phyloP scores from a whole-genome alignment of 306 rosid genomes.

The Canavalia gladiata region DNA sequence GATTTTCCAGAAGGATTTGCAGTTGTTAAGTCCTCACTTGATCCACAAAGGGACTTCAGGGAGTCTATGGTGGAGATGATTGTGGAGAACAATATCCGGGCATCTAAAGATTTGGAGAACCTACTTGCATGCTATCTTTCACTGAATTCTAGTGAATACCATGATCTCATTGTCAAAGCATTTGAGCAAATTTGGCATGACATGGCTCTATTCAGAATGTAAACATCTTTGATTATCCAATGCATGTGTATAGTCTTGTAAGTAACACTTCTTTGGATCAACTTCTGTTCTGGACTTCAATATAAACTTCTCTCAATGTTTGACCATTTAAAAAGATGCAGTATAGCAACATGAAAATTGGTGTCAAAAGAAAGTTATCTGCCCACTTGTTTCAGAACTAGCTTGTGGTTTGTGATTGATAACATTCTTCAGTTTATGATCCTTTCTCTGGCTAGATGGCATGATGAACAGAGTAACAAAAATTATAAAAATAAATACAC shows the following conservation, averaged over 20 bases:
- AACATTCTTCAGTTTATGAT: slow-evolving; percentile 1
- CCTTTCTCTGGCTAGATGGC: not conserved
- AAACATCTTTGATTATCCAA: slow-evolving; percentile 47
- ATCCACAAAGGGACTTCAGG: slow-evolving; percentile 80
- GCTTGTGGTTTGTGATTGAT: slow-evolving; percentile 7
- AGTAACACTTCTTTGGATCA: slow-evolving; percentile 14
- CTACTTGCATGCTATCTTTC: slow-evolving; percentile 87
- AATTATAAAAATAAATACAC: not conserved
- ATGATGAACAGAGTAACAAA: not conserved
- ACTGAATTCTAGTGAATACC: slow-evolving; percentile 76
- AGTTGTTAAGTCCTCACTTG: slow-evolving; percentile 72
- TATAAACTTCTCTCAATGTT: slow-evolving; percentile 6
- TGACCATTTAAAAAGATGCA: slow-evolving; percentile 24
- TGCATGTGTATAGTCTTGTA: slow-evolving; percentile 50
- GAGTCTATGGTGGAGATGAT: slow-evolving; percentile 93
- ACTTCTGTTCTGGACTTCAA: slow-evolving; percentile 32
- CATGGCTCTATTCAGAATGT: slow-evolving; percentile 58
- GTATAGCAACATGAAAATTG: not conserved
- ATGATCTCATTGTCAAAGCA: slow-evolving; percentile 79
- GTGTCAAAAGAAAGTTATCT: not conserved
- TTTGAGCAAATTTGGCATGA: slow-evolving; percentile 89
- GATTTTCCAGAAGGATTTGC: slow-evolving; percentile 73
- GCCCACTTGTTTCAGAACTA: slow-evolving; percentile 2
- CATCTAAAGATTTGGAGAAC: slow-evolving; percentile 78
- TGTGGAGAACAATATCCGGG: slow-evolving; percentile 71